These are phyloP conservation scores for Aspergillus sp. DNA, from an alignment of 2,329 filamentous ascomycete species.

Conservation along the genomic window DNA sequence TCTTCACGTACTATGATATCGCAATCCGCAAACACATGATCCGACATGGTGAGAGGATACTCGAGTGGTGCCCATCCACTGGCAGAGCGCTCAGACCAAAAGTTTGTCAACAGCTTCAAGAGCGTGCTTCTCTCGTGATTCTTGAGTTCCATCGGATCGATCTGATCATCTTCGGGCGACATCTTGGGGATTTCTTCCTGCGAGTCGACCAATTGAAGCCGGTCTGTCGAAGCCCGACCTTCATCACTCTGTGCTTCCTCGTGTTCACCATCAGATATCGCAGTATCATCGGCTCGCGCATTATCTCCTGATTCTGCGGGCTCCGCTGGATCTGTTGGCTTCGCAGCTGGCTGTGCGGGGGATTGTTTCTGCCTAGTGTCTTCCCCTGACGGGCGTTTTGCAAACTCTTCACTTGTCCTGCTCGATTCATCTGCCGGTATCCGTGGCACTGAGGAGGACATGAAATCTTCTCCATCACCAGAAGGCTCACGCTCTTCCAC, in stretches of 20 bases:
- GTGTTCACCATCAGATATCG: constrained; percentile 58
- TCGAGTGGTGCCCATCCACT: constrained; percentile 90
- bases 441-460: constrained; percentile 17
- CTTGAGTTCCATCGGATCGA: constrained; percentile 65
- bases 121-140: constrained; percentile 89
- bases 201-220: constrained; percentile 51
- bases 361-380: constrained; percentile 24
- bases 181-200: constrained; percentile 48
- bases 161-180: constrained; percentile 45
- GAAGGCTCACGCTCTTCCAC: constrained; percentile 68
- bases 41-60: constrained; percentile 77
- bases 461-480: constrained; percentile 50
- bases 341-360: constrained; percentile 22
- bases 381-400: constrained; percentile 14
- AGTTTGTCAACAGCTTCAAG: constrained; percentile 92
- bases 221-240: constrained; percentile 61
- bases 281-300: constrained; percentile 41
- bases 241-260: constrained; percentile 63
- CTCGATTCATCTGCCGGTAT: constrained; percentile 25
- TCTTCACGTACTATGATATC: constrained; percentile 97
- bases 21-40: constrained; percentile 94
- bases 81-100: constrained; percentile 95
- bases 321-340: constrained; percentile 15
- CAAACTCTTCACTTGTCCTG: constrained; percentile 21
- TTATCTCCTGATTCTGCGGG: constrained; percentile 38